Conservation (phyloP, 2,329 filamentous ascomycete genomes). For the Septoria petroselini region DNA sequence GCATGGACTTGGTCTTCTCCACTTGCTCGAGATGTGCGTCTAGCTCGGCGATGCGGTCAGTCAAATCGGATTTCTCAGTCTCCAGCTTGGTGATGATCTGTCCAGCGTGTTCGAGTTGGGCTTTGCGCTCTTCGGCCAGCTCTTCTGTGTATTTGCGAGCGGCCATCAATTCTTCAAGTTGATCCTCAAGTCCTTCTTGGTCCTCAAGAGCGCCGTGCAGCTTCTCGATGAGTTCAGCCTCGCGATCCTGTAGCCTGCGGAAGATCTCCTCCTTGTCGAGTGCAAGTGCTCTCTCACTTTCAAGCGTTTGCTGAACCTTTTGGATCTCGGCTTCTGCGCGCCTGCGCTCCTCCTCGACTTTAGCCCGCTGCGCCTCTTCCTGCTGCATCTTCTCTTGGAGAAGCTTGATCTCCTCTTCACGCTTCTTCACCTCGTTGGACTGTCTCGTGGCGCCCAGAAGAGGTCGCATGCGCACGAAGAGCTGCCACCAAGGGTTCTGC, state of each 20-base stretch:
- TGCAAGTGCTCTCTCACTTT: conserved; percentile 91
- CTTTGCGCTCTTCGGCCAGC: conserved; percentile 72
- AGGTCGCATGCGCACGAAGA: conserved; percentile 93
- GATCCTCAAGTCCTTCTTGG: conserved; percentile 88
- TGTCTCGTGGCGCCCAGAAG: conserved; percentile 88
- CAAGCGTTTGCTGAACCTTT: conserved; percentile 86
- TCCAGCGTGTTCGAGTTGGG: conserved; percentile 87
- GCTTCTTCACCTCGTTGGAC: conserved; percentile 87
- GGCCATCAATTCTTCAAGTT: conserved; percentile 81
- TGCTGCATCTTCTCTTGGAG: conserved; percentile 79
- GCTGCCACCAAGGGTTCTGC: conserved; percentile 94
- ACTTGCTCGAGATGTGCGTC: conserved; percentile 69
- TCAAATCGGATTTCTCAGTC: conserved; percentile 75
- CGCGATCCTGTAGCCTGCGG: conserved; percentile 87
- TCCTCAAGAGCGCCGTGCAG: conserved; percentile 88
- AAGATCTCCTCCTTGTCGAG: conserved; percentile 99
- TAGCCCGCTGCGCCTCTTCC: conserved; percentile 70
- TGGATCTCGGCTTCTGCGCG: conserved; percentile 83
- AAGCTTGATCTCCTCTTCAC: conserved; percentile 87
- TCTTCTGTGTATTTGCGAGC: conserved; percentile 87
- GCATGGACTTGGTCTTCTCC: conserved; percentile 66
- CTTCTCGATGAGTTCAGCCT: conserved; percentile 89
- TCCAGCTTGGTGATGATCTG: conserved; percentile 82
- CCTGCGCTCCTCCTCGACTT: conserved; percentile 85
- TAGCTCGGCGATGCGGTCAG: conserved; percentile 64